Conservation (phyloP, 2,329 filamentous ascomycete genomes). For the Tolypocladium pustulatum region DNA sequence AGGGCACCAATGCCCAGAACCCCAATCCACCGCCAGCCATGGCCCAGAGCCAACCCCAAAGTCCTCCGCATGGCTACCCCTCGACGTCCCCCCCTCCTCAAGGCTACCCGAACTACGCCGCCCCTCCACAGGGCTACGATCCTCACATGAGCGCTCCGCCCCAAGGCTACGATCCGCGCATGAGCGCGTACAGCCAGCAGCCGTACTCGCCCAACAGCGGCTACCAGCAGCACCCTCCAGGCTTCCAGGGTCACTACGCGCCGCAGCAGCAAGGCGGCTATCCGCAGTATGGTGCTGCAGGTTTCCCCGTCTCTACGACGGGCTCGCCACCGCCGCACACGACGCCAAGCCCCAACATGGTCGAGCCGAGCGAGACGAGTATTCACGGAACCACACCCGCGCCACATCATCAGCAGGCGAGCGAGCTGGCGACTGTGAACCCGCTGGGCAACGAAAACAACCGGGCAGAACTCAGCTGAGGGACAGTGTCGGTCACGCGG, state of each 20-base stretch:
- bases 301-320: constrained; percentile 5
- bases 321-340: constrained; percentile 17
- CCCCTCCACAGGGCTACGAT: constrained; percentile 1
- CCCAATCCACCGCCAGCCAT: constrained; percentile 10
- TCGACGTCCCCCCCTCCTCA: constrained; percentile 4
- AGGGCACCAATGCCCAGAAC: constrained; percentile 3
- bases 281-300: constrained; percentile 1
- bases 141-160: constrained; percentile 4
- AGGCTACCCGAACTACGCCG: constrained; percentile 1
- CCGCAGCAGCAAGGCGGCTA: constrained; percentile 9
- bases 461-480: constrained; percentile 17
- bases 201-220: constrained; percentile 7
- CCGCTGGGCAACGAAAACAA: constrained; percentile 20
- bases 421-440: constrained; percentile 17
- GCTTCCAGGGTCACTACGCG: constrained; percentile 5
- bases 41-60: constrained; percentile 10
- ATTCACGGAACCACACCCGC: constrained; percentile 1
- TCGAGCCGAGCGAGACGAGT: constrained; percentile 3
- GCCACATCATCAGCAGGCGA: constrained; percentile 7
- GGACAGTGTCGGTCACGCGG: neutral
- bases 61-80: constrained; percentile 14
- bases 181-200: constrained; percentile 9
- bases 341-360: constrained; percentile 18
- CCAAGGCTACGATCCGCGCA: constrained; percentile 2
- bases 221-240: constrained; percentile 2